These are phyloP conservation scores for Picochlorum sp. DNA, from an alignment of 139 green algal species.

Conservation along the genomic window DNA sequence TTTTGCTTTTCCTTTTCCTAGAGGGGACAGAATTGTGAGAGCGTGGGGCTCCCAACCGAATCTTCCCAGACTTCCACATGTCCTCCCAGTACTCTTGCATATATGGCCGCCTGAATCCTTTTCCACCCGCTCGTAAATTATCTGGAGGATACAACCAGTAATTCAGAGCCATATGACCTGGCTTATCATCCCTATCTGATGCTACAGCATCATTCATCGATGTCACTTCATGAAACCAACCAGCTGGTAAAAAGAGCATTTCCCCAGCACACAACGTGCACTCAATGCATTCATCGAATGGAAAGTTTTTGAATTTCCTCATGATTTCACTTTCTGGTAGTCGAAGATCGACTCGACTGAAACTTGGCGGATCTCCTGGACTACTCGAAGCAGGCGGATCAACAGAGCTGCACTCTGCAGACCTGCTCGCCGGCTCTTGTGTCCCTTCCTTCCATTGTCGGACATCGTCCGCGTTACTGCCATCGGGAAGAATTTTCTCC, in stretches of 20 bases:
- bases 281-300: conserved; percentile 40
- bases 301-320: conserved; percentile 48
- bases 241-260: conserved; percentile 70
- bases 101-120: conserved; percentile 30
- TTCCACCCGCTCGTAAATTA: conserved; percentile 32
- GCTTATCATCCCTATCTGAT: not conserved
- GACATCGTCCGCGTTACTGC: conserved; percentile 46
- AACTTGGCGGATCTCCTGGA: conserved; percentile 34
- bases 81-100: conserved; percentile 39
- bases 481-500: conserved; percentile 53
- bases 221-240: conserved; percentile 87
- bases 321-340: conserved; percentile 28
- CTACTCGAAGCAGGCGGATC: not conserved
- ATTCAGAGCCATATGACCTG: conserved; percentile 70
- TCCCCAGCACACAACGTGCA: conserved; percentile 38
- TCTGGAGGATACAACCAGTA: conserved; percentile 86
- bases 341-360: conserved; percentile 44
- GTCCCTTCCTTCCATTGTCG: conserved; percentile 22
- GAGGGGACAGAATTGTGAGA: not conserved
- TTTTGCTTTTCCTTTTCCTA: not conserved
- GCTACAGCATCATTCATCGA: not conserved
- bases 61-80: conserved; percentile 21
- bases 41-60: not conserved
- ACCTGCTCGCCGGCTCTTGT: conserved; percentile 38
- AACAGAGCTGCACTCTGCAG: conserved; percentile 39